Base-by-base conservation (phyloP, 805 yeast species). In the Priceomyces melissophilus region DNA sequence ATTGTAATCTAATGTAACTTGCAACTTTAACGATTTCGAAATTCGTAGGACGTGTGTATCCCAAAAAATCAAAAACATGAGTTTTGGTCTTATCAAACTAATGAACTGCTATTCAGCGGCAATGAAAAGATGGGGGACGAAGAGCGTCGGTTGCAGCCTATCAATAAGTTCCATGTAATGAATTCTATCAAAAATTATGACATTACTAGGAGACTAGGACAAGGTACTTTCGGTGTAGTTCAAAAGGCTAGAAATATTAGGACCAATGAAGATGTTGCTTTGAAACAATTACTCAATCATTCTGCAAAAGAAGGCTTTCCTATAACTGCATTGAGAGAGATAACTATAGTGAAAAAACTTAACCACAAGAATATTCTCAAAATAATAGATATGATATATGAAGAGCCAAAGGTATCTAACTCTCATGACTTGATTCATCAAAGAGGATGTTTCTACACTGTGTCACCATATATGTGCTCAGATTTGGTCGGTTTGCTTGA, bases 291-390 rank as follows among this genome's bases (percentile, higher is more conserved):
- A 36, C 67, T 89, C n/a, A 75, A 86, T 46, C 89, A 82, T 55
- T 79, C 82, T 38, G 84, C 81, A 32, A 82, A 81, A 49, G 90
- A 85, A 52, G 84, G 87, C 28, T 89, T 91, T 57, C 98, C 99
- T 1, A 82, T 93, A 20, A 93, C 99, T 0, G 96, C 98, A 2
- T 78, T 90, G 62, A 75, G 99, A 46, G 99, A 93, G 57, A 89
- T 91, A 43, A 77, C 83, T 12, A 87, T 89, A 15, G 69, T 93
- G 61, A 87, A 87, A 61, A 71, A 73, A 37, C 67, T 93, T 38
- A 60, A 72, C 39, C 87, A 91, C 58, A 63, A 67, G 20, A 87
- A 93, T 58, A 76, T 91, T 12, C 71, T 93, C 16, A 87, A 82
- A 46, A 70, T 93, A 32, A 57, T 84, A 9, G 97, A 89, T 48